phyloP scores from a whole-genome alignment of 805 yeast genomes.

The Yamadazyma insecticola region DNA sequence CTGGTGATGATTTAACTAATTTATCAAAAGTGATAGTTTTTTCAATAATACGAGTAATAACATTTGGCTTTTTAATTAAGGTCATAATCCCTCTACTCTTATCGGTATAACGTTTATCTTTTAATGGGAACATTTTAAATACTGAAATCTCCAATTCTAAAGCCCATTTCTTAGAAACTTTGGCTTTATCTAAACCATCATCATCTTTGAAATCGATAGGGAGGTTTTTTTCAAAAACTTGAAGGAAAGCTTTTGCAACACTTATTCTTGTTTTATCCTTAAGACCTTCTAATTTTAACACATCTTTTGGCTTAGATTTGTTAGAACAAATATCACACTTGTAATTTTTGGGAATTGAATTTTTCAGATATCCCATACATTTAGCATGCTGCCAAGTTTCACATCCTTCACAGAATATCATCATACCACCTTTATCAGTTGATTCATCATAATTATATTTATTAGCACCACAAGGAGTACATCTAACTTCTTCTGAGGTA shows the following conservation, averaged over 20 bases:
- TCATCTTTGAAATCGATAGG: constrained; percentile 25
- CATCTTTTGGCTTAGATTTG: constrained; percentile 5
- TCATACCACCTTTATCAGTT: constrained; percentile 47
- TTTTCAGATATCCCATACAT: constrained; percentile 56
- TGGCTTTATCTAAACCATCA: constrained; percentile 20
- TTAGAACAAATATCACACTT: constrained; percentile 47
- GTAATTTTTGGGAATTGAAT: constrained; percentile 45
- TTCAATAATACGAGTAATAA: constrained; percentile 54
- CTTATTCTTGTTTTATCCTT: constrained; percentile 38
- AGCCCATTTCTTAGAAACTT: constrained; percentile 43
- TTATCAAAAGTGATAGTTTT: constrained; percentile 51
- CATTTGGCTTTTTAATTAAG: constrained; percentile 48
- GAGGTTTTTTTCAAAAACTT: constrained; percentile 38
- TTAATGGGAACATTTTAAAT: constrained; percentile 27
- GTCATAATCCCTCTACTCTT: constrained; percentile 54
- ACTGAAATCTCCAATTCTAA: constrained; percentile 48
- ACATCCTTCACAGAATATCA: constrained; percentile 66
- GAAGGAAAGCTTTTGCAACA: constrained; percentile 49
- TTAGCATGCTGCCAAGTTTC: constrained; percentile 67
- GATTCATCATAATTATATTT: constrained; percentile 56
- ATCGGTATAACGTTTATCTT: constrained; percentile 51
- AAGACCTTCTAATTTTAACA: constrained; percentile 5
- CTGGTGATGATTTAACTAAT: constrained; percentile 61
- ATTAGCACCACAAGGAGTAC: constrained; percentile 59
- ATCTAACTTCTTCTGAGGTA: constrained; percentile 46